phyloP scores from a whole-genome alignment of 352 stramenopile species.

The Hyaloperonospora arabidopsidis region DNA sequence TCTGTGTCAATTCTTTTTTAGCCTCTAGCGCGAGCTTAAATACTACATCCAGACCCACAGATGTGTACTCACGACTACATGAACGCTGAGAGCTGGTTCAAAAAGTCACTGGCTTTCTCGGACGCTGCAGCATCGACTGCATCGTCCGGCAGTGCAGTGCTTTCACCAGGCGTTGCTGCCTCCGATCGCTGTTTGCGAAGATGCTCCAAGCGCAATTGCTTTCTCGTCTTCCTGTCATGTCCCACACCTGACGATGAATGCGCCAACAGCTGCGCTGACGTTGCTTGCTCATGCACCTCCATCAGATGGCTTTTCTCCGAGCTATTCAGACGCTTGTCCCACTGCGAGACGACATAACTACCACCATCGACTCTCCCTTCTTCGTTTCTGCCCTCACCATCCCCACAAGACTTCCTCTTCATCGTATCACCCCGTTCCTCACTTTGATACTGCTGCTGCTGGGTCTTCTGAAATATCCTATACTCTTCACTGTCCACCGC shows the following conservation, averaged over 20 bases:
- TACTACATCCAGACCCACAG: no score
- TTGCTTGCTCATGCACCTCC: conserved; percentile 51
- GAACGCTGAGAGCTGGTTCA: conserved; percentile 43
- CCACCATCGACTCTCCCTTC: conserved; percentile 15
- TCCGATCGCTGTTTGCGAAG: conserved; percentile 35
- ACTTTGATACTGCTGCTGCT: conserved; percentile 8
- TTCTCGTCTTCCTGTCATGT: conserved; percentile 38
- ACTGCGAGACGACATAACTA: conserved; percentile 76
- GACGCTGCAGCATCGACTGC: conserved; percentile 20
- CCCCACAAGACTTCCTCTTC: neutral
- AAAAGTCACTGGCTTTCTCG: conserved; percentile 49
- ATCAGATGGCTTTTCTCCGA: conserved; percentile 56
- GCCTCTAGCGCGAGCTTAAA: no score
- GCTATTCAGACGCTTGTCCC: conserved; percentile 63
- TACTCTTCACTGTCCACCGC: conserved; percentile 33
- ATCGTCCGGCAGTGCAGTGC: conserved; percentile 2
- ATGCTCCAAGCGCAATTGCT: conserved; percentile 59
- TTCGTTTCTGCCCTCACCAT: conserved; percentile 5
- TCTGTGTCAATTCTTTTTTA: no score
- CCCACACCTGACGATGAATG: conserved; percentile 10
- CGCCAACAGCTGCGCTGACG: conserved; percentile 35
- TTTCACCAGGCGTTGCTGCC: conserved; percentile 4
- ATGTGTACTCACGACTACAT: conserved; percentile 16
- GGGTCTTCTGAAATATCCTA: conserved; percentile 15
- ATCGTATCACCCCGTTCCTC: neutral